These are phyloP conservation scores for Leccinum incarnatum DNA, from an alignment of 768 basidiomycete genomes.

Conservation along the genomic window DNA sequence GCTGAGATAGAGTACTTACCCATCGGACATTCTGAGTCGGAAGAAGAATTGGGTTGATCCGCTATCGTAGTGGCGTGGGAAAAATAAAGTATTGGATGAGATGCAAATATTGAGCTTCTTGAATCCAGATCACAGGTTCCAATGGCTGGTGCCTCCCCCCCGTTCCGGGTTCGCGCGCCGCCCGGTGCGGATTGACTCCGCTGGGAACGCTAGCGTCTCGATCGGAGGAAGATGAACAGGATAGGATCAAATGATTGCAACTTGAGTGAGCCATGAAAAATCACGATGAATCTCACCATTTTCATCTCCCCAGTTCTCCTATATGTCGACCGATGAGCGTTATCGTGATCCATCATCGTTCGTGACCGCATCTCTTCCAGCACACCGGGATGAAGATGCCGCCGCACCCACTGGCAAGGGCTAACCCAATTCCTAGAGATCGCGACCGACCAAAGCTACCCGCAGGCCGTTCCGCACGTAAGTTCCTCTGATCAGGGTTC, in stretches of 20 bases:
- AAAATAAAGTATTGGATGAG: neutral
- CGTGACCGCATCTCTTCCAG: neutral
- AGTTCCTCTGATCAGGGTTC: neutral
- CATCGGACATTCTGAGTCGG: neutral
- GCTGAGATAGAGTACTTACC: neutral
- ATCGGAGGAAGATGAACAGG: conserved; percentile 5
- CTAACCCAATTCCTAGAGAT: neutral
- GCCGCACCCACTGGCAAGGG: neutral
- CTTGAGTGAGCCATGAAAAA: conserved; percentile 3
- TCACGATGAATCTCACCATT: neutral
- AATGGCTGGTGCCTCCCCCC: neutral
- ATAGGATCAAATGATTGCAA: neutral
- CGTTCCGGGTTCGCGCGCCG: conserved; percentile 4
- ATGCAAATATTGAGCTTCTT: neutral
- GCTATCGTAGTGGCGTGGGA: neutral
- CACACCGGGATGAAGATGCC: neutral
- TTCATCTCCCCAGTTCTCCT: neutral
- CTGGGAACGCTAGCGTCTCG: conserved; percentile 13
- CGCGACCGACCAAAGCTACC: neutral
- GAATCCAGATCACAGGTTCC: neutral
- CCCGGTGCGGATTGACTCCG: conserved; percentile 7
- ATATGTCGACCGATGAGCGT: neutral
- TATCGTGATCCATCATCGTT: conserved; percentile 1
- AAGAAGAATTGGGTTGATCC: neutral
- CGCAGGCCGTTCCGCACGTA: neutral